phyloP scores from a whole-genome alignment of 768 basidiomycete genomes.

The Tulasnella calospora region DNA sequence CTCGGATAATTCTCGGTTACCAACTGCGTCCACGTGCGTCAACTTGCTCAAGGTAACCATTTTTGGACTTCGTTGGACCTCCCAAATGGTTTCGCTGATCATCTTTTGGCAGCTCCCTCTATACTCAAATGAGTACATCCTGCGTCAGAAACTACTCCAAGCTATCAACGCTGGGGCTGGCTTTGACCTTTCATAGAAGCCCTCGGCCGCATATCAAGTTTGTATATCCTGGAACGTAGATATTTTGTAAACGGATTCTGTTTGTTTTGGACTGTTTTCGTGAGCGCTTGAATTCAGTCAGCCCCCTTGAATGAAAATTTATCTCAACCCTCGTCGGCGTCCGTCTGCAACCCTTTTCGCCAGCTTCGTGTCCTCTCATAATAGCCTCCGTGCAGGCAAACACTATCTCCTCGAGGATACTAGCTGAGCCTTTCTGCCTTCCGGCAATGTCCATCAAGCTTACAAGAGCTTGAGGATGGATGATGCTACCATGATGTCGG shows the following conservation, averaged over 20 bases:
- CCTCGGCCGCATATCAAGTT: background rate
- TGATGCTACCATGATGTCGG: too few relatives aligned
- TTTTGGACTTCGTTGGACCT: constrained; percentile 1
- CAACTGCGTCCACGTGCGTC: constrained; percentile 81
- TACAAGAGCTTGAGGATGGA: too few relatives aligned
- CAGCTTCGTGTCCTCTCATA: too few relatives aligned
- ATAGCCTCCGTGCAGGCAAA: too few relatives aligned
- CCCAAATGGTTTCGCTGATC: background rate
- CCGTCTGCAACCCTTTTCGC: too few relatives aligned
- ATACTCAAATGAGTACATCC: constrained; percentile 56
- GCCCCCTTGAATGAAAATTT: background rate
- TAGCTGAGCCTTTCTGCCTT: too few relatives aligned
- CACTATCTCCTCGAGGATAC: too few relatives aligned
- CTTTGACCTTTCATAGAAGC: constrained; percentile 69
- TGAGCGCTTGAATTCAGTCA: background rate
- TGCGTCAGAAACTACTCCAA: constrained; percentile 74
- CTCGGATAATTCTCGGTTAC: constrained; percentile 61
- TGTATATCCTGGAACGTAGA: background rate
- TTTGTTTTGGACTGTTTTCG: background rate
- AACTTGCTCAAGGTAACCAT: constrained; percentile 76
- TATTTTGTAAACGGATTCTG: background rate
- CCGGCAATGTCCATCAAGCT: too few relatives aligned
- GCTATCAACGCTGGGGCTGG: constrained; percentile 85
- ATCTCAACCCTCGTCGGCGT: background rate
- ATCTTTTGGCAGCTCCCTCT: constrained; percentile 54